Percentiles rank a stretch among this genome's conserved stretches.
Evolutionary conservation across 306 rosid species (phyloP).

Genomic region (Trichosanthes cucumerina): DNA sequence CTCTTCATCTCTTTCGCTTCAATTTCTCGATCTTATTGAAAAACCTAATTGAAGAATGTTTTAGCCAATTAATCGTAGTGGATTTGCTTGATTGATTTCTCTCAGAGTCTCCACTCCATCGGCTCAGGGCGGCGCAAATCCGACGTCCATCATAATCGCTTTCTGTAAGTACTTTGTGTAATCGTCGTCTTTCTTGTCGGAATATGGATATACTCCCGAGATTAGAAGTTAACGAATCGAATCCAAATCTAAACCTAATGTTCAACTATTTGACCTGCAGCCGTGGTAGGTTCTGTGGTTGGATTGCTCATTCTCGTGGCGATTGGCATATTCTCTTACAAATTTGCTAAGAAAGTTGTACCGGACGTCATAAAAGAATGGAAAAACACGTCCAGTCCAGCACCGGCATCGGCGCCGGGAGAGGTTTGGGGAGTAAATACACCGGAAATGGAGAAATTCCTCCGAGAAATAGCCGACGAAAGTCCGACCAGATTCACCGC

Average conservation of each 20-base stretch:
- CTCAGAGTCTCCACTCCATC: neutral
- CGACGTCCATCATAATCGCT: neutral
- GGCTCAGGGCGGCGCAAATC: constrained; percentile 7
- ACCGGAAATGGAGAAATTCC: neutral
- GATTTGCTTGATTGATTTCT: neutral
- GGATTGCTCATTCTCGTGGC: neutral
- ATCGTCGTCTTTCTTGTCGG: neutral
- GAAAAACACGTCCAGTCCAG: neutral
- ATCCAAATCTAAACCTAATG: neutral
- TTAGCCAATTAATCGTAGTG: neutral
- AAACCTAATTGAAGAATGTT: neutral
- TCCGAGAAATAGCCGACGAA: constrained; percentile 2
- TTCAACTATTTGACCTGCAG: neutral
- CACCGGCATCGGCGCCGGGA: neutral
- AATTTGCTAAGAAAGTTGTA: neutral
- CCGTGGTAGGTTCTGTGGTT: neutral
- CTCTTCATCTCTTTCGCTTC: neutral
- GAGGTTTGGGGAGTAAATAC: neutral
- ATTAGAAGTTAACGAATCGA: neutral
- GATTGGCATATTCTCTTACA: neutral
- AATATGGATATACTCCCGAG: neutral
- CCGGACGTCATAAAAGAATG: neutral
- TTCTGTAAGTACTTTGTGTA: neutral
- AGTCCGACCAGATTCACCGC: constrained; percentile 2
- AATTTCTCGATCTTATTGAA: neutral